A percentile compares a stretch with the other conserved stretches of the same genome.
Conservation (phyloP, 441 rosid genomes). For the Mallotus repandus region DNA sequence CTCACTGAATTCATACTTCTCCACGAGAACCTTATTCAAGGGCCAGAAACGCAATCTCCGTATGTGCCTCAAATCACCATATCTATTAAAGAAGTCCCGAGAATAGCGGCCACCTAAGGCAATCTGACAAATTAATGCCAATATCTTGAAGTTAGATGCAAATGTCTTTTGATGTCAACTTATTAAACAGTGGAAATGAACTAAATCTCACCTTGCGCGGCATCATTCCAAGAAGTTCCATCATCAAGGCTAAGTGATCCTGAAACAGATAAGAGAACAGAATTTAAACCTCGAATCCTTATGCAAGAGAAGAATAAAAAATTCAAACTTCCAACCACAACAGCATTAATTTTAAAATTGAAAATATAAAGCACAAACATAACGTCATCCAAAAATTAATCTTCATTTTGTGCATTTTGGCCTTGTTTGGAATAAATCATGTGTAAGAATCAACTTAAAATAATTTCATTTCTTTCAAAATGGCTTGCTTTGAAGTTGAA, state of each 20-base stretch:
- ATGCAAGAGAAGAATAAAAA: background rate
- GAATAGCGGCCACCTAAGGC: conserved; percentile 75
- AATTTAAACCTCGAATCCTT: background rate
- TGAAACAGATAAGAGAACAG: conserved; percentile 22
- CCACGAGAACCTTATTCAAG: conserved; percentile 53
- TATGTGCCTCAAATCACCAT: conserved; percentile 70
- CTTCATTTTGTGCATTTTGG: background rate
- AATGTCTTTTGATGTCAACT: background rate
- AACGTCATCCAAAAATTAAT: background rate
- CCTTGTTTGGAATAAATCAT: too few species aligned
- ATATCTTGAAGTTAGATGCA: conserved; percentile 12
- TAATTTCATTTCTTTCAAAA: too few species aligned
- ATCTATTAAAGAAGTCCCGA: conserved; percentile 59
- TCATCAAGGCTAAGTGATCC: conserved; percentile 83
- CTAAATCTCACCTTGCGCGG: conserved; percentile 66
- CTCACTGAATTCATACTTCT: conserved; percentile 62
- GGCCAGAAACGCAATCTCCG: conserved; percentile 70
- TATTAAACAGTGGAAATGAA: conserved; percentile 2
- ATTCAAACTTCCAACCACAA: background rate
- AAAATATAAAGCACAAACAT: background rate
- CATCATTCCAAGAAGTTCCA: conserved; percentile 79
- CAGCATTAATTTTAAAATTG: background rate
- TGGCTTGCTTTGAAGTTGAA: too few species aligned
- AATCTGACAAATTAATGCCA: conserved; percentile 38
- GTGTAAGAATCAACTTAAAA: too few species aligned